Conservation (phyloP, 805 yeast genomes). For the Isabelozyma heimii region DNA sequence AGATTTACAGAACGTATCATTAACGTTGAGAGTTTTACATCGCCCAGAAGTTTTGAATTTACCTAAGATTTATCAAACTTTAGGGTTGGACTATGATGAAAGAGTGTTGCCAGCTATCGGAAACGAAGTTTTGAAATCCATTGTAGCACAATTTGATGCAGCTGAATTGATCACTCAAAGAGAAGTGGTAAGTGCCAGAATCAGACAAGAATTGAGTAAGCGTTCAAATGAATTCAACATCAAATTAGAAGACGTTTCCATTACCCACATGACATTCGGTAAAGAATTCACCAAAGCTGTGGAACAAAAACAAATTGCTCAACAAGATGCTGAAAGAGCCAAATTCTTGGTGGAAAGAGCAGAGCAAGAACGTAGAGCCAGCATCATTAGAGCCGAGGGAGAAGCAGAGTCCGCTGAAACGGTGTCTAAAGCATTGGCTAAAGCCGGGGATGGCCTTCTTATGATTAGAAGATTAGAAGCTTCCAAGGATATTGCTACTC, state of each 20-base stretch:
- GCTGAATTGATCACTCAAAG: slow-evolving; percentile 97
- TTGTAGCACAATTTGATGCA: slow-evolving; percentile 93
- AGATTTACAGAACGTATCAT: slow-evolving; percentile 92
- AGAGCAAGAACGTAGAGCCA: slow-evolving; percentile 94
- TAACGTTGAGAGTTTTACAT: slow-evolving; percentile 89
- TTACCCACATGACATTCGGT: slow-evolving; percentile 97
- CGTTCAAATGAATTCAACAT: slow-evolving; percentile 90
- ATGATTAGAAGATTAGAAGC: slow-evolving; percentile 95
- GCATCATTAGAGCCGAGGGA: slow-evolving; percentile 96
- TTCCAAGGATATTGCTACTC: slow-evolving; percentile 88
- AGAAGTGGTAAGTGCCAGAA: slow-evolving; percentile 87
- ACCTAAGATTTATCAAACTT: slow-evolving; percentile 84
- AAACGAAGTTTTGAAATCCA: slow-evolving; percentile 83
- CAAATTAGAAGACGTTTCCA: slow-evolving; percentile 92
- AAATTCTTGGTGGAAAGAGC: slow-evolving; percentile 91
- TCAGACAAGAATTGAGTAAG: slow-evolving; percentile 77
- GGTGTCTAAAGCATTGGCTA: slow-evolving; percentile 86
- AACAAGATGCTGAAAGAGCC: slow-evolving; percentile 98
- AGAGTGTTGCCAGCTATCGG: slow-evolving; percentile 91
- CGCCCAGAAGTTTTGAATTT: slow-evolving; percentile 84
- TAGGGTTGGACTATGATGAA: slow-evolving; percentile 94
- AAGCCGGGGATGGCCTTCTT: slow-evolving; percentile 94
- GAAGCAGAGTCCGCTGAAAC: slow-evolving; percentile 98
- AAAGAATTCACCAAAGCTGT: slow-evolving; percentile 96
- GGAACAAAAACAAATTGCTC: slow-evolving; percentile 98